A percentile compares a stretch with the other conserved stretches of the same genome.
Conservation (phyloP, 768 basidiomycete genomes). For the Boletus pseudopeckii region DNA sequence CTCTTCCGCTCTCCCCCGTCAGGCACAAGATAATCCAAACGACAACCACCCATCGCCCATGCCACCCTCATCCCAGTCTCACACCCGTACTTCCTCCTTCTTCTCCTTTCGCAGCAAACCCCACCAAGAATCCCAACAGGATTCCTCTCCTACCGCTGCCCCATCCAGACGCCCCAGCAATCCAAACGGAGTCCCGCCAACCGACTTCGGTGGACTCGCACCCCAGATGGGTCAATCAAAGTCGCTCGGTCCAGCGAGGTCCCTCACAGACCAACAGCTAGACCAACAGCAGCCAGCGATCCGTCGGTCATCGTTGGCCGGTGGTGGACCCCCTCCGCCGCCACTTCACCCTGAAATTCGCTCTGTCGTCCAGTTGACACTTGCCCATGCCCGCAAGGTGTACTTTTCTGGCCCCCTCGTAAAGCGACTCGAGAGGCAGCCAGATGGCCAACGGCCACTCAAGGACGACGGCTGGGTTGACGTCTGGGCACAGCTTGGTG, state of each 20-base stretch:
- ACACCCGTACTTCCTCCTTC: constrained; percentile 60
- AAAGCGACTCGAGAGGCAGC: constrained; percentile 69
- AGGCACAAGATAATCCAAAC: constrained; percentile 16
- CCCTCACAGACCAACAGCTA: constrained; percentile 19
- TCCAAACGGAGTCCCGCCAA: constrained; percentile 3
- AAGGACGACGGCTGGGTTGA: constrained; percentile 81
- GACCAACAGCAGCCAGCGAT: constrained; percentile 22
- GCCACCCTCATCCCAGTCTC: constrained; percentile 29
- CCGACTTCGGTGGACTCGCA: constrained; percentile 23
- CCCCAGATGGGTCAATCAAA: constrained; percentile 34
- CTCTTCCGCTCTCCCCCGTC: constrained; percentile 1
- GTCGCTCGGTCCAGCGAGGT: constrained; percentile 29
- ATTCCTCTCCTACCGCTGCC: constrained; percentile 15
- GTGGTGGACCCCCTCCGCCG: constrained; percentile 25
- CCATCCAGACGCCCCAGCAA: constrained; percentile 17
- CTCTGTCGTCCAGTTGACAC: constrained; percentile 69
- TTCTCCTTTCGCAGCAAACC: constrained; percentile 56
- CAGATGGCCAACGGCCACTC: constrained; percentile 65
- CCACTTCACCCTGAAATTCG: constrained; percentile 79
- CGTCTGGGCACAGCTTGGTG: constrained; percentile 88
- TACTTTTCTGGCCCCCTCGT: constrained; percentile 85
- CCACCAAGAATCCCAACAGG: constrained; percentile 15
- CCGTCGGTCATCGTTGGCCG: constrained; percentile 20
- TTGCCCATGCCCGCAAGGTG: constrained; percentile 78
- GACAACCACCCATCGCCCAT: constrained; percentile 25